phyloP scores from a whole-genome alignment of 2,329 filamentous ascomycete species.

The Talaromyces sp. region DNA sequence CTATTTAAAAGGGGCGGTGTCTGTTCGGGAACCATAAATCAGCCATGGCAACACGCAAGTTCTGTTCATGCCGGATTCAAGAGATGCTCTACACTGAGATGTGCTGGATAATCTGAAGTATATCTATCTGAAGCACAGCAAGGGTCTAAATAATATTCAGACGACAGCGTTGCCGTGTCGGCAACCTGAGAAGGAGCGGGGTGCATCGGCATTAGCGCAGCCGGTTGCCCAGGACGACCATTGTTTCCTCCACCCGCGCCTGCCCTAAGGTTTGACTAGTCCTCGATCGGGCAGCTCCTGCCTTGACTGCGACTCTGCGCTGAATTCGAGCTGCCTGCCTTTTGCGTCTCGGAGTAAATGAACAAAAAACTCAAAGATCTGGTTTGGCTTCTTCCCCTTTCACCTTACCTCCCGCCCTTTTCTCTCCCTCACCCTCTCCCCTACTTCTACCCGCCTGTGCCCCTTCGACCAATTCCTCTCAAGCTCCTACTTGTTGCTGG shows the following conservation, averaged over 20 bases:
- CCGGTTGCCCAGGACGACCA: conserved; percentile 16
- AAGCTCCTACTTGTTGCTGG: conserved; percentile 15
- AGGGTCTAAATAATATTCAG: background rate
- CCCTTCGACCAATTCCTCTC: background rate
- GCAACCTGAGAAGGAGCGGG: background rate
- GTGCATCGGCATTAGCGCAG: conserved; percentile 11
- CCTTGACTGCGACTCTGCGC: background rate
- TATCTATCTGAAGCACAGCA: background rate
- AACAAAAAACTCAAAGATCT: background rate
- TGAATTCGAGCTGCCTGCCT: background rate
- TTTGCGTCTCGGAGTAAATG: conserved; percentile 2
- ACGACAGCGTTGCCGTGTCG: background rate
- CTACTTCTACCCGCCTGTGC: background rate
- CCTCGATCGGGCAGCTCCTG: conserved; percentile 10
- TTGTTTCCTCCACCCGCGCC: conserved; percentile 4
- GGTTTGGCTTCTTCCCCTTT: background rate
- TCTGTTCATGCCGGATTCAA: background rate
- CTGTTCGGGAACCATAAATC: background rate
- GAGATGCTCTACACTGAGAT: background rate
- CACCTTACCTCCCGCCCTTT: conserved; percentile 5
- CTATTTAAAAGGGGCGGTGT: background rate
- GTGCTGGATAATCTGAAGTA: background rate
- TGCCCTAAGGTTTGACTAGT: conserved; percentile 4
- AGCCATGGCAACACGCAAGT: background rate
- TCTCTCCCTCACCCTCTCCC: background rate